phyloP scores from a whole-genome alignment of 2,329 filamentous ascomycete species.

The Fusarium sp. region DNA sequence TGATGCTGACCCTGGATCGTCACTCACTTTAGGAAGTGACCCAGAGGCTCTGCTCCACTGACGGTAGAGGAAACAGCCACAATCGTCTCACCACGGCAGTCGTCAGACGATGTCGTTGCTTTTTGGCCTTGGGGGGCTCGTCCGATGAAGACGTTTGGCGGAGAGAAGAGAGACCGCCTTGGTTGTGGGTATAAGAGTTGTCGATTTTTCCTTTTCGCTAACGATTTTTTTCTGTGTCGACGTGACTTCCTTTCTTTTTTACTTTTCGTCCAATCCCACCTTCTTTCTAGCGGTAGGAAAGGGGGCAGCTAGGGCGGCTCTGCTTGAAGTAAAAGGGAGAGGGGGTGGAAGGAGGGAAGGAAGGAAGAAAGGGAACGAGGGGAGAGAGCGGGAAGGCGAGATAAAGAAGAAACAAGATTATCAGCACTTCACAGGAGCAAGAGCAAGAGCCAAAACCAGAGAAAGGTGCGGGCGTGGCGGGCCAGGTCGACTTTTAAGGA shows the following conservation, averaged over 20 bases:
- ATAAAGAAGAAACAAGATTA: slow-evolving; percentile 33
- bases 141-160: slow-evolving; percentile 34
- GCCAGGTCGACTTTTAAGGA: slow-evolving; percentile 39
- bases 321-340: slow-evolving; percentile 12
- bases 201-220: slow-evolving; percentile 30
- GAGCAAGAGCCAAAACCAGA: slow-evolving; percentile 33
- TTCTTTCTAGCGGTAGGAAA: slow-evolving; percentile 4
- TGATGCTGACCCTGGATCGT: slow-evolving; percentile 34
- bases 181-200: slow-evolving; percentile 16
- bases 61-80: slow-evolving; percentile 29
- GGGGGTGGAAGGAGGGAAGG: not conserved
- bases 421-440: slow-evolving; percentile 28
- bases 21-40: slow-evolving; percentile 39
- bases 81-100: slow-evolving; percentile 39
- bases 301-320: slow-evolving; percentile 1
- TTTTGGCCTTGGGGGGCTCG: slow-evolving; percentile 34
- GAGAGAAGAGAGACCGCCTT: slow-evolving; percentile 18
- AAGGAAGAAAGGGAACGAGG: slow-evolving; percentile 9
- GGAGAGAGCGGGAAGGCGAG: slow-evolving; percentile 25
- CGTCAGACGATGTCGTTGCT: slow-evolving; percentile 40
- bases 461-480: slow-evolving; percentile 35
- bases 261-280: slow-evolving; percentile 24
- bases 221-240: slow-evolving; percentile 3
- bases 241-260: slow-evolving; percentile 24
- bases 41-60: slow-evolving; percentile 33